Evolutionary conservation across 441 rosid genomes (phyloP), one percentile per base, ranked within the genome.

Genomic region (Geranium incanum): DNA sequence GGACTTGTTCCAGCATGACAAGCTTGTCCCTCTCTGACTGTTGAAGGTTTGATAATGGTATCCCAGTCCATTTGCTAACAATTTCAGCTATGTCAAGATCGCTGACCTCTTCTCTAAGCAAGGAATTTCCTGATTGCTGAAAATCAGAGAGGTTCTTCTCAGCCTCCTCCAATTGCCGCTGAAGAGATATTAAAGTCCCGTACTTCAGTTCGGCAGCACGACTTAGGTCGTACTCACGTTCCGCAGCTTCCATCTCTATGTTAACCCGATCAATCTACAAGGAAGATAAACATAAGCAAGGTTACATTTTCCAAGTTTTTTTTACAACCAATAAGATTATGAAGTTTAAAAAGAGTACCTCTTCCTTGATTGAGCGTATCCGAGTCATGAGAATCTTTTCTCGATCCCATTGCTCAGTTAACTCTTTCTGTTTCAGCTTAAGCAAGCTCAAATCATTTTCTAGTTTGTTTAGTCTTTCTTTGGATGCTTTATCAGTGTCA

Each of bases 131-230:
- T 2, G 98, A 93, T 38, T 79, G 84, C 79, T 91, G 82, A 74
- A 91, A 93, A 70, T 95, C 97, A 67, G 87, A 82, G 55, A 95
- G 82, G 84, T 95, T 96, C 52, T 85, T 89, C 81, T 95, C 99
- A 18, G 99, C 97, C 78, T 45, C 79, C 69, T 75, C 85, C 74
- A 93, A 87, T 72, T 93, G 98, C 36, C 90, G 88, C 79, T 92
- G 96, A 78, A 95, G 76, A 15, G 97, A 72, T 79, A 88, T 95
- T 76, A 93, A 79, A 81, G 94, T 95, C 63, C 97, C 98, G 66
- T 93, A 95, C 74, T 95, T 95, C 68, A 95, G 85, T 80, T 93
- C 98, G 62, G 99, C 99, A 71, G 98, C 99, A 68, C 99, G 97
- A 83, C 90, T 93, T 5, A 93, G 93, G 82, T 95, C 93, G 70